These are phyloP conservation scores for Taiozyma sp. DNA, from an alignment of 1,139 yeast species.

Conservation along the genomic window DNA sequence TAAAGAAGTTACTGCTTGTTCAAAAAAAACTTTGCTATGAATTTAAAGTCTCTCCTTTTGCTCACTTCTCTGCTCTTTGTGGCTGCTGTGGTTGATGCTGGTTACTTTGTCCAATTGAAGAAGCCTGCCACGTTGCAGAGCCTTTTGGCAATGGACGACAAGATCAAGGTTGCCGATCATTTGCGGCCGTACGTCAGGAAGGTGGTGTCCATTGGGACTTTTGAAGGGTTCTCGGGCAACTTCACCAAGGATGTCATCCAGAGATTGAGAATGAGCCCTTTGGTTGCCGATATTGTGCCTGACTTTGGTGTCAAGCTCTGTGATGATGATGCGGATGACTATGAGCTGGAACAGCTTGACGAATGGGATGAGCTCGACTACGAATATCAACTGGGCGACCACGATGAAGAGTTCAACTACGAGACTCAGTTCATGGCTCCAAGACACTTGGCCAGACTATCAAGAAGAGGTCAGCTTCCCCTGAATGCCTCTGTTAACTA, in stretches of 20 bases:
- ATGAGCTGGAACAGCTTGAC: conserved; percentile 21
- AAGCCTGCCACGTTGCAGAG: conserved; percentile 36
- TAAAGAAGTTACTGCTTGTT: background rate
- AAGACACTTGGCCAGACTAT: conserved; percentile 61
- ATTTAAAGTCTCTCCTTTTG: background rate
- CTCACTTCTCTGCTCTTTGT: background rate
- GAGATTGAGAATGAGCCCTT: conserved; percentile 40
- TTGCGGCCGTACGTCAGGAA: conserved; percentile 41
- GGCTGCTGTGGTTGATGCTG: conserved; percentile 12
- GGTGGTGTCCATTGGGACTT: conserved; percentile 53
- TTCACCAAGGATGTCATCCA: conserved; percentile 45
- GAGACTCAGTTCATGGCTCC: conserved; percentile 53
- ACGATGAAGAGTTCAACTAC: conserved; percentile 4
- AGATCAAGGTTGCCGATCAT: conserved; percentile 26
- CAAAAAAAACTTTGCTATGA: background rate
- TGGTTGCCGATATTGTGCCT: conserved; percentile 55
- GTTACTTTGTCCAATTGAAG: conserved; percentile 34
- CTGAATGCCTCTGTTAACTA: conserved; percentile 27
- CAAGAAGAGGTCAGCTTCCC: conserved; percentile 42
- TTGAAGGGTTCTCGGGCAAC: conserved; percentile 60
- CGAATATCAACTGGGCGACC: conserved; percentile 1
- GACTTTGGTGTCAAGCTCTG: conserved; percentile 51
- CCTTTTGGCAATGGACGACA: conserved; percentile 36
- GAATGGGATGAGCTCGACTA: conserved; percentile 5
- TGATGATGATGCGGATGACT: conserved; percentile 24